Conservation (phyloP, 805 yeast genomes). For the Pichia rugopelliculosa region DNA sequence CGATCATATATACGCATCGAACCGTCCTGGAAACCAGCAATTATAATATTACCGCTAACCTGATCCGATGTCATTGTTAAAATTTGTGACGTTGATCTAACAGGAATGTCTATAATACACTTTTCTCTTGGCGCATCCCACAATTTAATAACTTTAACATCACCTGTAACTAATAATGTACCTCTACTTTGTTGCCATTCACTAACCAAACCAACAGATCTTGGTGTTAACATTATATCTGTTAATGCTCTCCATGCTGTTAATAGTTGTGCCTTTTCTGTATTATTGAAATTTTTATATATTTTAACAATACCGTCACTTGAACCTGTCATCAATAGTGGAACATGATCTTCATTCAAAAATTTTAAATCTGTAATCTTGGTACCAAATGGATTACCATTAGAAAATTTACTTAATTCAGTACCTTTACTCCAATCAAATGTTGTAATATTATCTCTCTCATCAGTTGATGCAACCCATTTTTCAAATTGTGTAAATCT, state of each 20-base stretch:
- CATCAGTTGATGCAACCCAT: constrained; percentile 71
- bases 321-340: constrained; percentile 78
- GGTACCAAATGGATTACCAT: constrained; percentile 82
- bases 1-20: constrained; percentile 85
- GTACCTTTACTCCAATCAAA: constrained; percentile 76
- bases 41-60: constrained; percentile 83
- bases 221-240: constrained; percentile 71
- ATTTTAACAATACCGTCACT: constrained; percentile 92
- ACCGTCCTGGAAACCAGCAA: constrained; percentile 91
- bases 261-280: constrained; percentile 50
- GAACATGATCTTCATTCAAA: constrained; percentile 87
- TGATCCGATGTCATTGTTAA: constrained; percentile 91
- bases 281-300: constrained; percentile 65
- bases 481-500: constrained; percentile 89
- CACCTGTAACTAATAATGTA: constrained; percentile 85
- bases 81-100: constrained; percentile 81
- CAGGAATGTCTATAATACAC: constrained; percentile 82
- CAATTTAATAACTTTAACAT: constrained; percentile 79
- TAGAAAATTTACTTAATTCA: constrained; percentile 63
- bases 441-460: constrained; percentile 71
- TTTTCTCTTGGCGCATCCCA: constrained; percentile 98
- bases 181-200: constrained; percentile 99
- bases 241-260: constrained; percentile 92
- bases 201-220: constrained; percentile 74
- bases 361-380: constrained; percentile 80